Conservation (phyloP, 352 stramenopile genomes). For the Phytophthora tubulina region DNA sequence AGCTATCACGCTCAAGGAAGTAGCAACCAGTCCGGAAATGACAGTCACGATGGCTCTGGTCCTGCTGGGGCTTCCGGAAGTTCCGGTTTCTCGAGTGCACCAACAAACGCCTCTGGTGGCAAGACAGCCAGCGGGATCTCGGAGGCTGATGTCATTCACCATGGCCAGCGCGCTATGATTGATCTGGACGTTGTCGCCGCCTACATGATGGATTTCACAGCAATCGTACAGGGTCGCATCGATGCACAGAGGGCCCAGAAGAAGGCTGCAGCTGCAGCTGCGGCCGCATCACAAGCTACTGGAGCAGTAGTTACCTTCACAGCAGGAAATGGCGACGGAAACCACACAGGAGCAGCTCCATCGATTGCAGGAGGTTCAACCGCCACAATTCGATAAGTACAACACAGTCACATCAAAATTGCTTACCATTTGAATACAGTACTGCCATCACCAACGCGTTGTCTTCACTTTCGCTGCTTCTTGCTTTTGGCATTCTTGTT, state of each 20-base stretch:
- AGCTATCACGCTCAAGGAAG: slow-evolving; percentile 27
- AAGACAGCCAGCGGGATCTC: slow-evolving; percentile 60
- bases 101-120: neutral
- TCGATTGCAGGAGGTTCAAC: slow-evolving; percentile 33
- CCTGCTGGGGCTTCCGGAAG: slow-evolving; percentile 12
- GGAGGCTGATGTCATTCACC: slow-evolving; percentile 87
- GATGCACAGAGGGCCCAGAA: slow-evolving; percentile 80
- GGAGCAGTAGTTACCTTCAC: slow-evolving; percentile 23
- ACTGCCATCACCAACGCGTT: neutral
- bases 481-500: slow-evolving; percentile 29
- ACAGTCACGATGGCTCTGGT: slow-evolving; percentile 24
- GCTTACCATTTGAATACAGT: slow-evolving; percentile 24
- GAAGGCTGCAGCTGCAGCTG: slow-evolving; percentile 54
- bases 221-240: slow-evolving; percentile 77
- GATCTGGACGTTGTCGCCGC: slow-evolving; percentile 93
- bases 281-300: slow-evolving; percentile 25
- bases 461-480: slow-evolving; percentile 34
- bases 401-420: neutral
- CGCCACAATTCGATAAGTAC: slow-evolving; percentile 34
- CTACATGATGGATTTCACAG: slow-evolving; percentile 95
- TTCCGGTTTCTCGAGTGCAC: slow-evolving; percentile 19
- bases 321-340: slow-evolving; percentile 23
- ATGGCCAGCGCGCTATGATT: slow-evolving; percentile 86
- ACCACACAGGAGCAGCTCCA: slow-evolving; percentile 21
- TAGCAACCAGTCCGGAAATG: slow-evolving; percentile 28